Base-by-base conservation (phyloP, 352 stramenopile species). In the Pythium angustatum region DNA sequence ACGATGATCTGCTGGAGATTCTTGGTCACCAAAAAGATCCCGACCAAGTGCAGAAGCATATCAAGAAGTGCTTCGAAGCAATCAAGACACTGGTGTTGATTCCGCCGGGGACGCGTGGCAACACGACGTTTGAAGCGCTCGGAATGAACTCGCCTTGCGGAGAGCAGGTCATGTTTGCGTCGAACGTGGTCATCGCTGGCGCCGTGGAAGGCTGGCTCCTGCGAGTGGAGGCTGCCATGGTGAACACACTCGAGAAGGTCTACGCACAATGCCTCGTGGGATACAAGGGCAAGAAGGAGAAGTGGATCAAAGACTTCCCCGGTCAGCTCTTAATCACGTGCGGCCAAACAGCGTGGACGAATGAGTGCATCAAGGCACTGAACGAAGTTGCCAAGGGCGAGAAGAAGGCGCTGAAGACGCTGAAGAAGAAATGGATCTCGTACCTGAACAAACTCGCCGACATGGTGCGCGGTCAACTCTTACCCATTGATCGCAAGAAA, bases 371-470 rank as follows among this genome's bases (percentile, higher is more conserved):
- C 51, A 98, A 98, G 62, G 92, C 93, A 10, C 71, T 98, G 12
- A 94, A 96, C 53, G 88, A 94, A 54, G 88, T 98, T 5, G 73
- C 83, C 0, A 91, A 91, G 44, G 90, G 91, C 2, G 91, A 97
- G 55, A 98, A 98, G 66, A 95, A 90, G 22, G 93, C 94, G 6
- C 60, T 98, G 22, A 96, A 88, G 62, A 72, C 88, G 34, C 72
- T 98, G 6, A 98, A 97, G 72, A 98, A 98, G 71, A 98, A 97
- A 48, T 97, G 94, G 87, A 76, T 97, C 21, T 93, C 82, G 24
- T 98, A 97, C 51, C 62, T 98, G 12, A 97, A 97, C 71, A 97
- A 96, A 30, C 83, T 98, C 3, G 96, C 90, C 0, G 91, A 98
- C 47, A 96, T 98, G 87, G 89, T 98, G 49, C 87, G 91, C 17